These are phyloP conservation scores for Huntiella abstrusa DNA, from an alignment of 2,329 filamentous ascomycete species.

Conservation along the genomic window DNA sequence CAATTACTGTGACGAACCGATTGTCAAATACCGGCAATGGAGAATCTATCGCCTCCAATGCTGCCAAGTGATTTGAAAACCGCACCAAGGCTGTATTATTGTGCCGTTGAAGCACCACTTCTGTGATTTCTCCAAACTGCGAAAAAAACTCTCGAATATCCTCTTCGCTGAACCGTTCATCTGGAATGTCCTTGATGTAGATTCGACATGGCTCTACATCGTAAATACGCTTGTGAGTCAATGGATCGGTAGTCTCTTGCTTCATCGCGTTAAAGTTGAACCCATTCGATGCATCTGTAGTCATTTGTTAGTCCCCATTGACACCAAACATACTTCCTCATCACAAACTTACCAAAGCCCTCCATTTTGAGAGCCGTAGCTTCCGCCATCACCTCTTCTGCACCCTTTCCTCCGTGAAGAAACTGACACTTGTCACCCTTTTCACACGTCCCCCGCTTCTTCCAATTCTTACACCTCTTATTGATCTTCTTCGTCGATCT, in stretches of 20 bases:
- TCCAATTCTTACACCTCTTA: slow-evolving; percentile 8
- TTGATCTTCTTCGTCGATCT: slow-evolving; percentile 6
- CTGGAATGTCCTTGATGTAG: slow-evolving; percentile 61
- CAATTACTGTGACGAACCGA: slow-evolving; percentile 55
- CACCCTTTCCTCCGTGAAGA: background rate
- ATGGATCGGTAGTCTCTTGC: slow-evolving; percentile 19
- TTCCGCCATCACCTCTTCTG: background rate
- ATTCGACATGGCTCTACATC: slow-evolving; percentile 48
- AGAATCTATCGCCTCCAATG: slow-evolving; percentile 52
- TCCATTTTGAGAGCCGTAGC: background rate
- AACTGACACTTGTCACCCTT: slow-evolving; percentile 7
- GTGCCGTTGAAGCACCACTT: slow-evolving; percentile 46
- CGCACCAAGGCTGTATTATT: slow-evolving; percentile 52
- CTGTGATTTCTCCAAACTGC: slow-evolving; percentile 47
- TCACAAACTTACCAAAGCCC: slow-evolving; percentile 6
- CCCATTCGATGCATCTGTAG: background rate
- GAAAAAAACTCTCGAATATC: slow-evolving; percentile 50
- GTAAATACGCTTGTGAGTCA: slow-evolving; percentile 27
- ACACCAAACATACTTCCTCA: background rate
- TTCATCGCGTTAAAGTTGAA: slow-evolving; percentile 11
- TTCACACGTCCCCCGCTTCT: slow-evolving; percentile 1
- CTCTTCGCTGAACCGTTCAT: slow-evolving; percentile 47
- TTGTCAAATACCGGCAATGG: slow-evolving; percentile 74
- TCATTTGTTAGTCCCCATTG: background rate
- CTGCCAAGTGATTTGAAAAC: slow-evolving; percentile 45